Percentiles rank a stretch among this genome's conserved stretches.
These are phyloP conservation scores for Macroventuria anomochaeta DNA, from an alignment of 2,329 filamentous ascomycete genomes.

Conservation along the genomic window DNA sequence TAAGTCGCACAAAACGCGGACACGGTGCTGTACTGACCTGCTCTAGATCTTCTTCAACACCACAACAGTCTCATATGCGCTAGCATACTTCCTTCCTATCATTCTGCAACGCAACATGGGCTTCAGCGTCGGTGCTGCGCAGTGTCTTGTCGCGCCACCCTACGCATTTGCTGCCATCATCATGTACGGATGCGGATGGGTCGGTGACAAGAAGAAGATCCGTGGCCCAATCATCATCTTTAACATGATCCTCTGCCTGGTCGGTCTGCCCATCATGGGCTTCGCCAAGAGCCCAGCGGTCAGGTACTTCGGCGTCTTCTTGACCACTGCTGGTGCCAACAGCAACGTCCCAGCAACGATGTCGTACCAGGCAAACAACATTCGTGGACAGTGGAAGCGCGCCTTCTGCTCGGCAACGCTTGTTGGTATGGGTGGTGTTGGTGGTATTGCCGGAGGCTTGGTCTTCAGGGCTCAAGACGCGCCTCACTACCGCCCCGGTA, in stretches of 20 bases:
- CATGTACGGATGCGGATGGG: slow-evolving; percentile 63
- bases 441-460: slow-evolving; percentile 76
- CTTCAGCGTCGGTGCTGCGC: slow-evolving; percentile 67
- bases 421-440: slow-evolving; percentile 77
- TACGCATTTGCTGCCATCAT: slow-evolving; percentile 47
- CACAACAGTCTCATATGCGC: slow-evolving; percentile 75
- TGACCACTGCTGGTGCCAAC: slow-evolving; percentile 78
- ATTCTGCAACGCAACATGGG: slow-evolving; percentile 70
- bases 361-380: slow-evolving; percentile 86
- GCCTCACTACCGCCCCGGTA: slow-evolving; percentile 45
- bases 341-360: slow-evolving; percentile 77
- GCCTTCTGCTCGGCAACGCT: slow-evolving; percentile 78
- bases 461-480: slow-evolving; percentile 64
- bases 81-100: slow-evolving; percentile 80
- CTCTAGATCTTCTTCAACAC: slow-evolving; percentile 62
- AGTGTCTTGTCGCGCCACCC: slow-evolving; percentile 69
- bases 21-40: slow-evolving; percentile 18
- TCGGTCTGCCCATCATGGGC: slow-evolving; percentile 76
- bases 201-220: slow-evolving; percentile 70
- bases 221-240: slow-evolving; percentile 70
- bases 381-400: slow-evolving; percentile 87
- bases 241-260: slow-evolving; percentile 70
- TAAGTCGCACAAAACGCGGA: slow-evolving; percentile 11
- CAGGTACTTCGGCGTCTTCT: slow-evolving; percentile 77
- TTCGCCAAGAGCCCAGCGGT: slow-evolving; percentile 64